phyloP scores from a whole-genome alignment of 2,329 filamentous ascomycete species.

The Ilyonectria sp. region DNA sequence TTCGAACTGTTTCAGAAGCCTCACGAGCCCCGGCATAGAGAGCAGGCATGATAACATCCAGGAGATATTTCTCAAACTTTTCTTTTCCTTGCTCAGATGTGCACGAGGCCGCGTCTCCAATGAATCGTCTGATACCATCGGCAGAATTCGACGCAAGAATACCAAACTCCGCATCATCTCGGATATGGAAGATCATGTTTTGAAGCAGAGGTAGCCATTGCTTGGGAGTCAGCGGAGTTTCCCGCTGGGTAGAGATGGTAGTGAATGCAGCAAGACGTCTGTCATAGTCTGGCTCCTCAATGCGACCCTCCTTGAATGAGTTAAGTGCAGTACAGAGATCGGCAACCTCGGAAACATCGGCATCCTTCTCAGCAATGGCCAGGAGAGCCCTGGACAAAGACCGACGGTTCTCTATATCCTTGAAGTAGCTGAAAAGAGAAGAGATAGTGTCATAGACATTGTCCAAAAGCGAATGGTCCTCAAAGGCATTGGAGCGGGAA shows the following conservation, averaged over 20 bases:
- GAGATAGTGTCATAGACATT: conserved; percentile 82
- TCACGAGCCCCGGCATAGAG: conserved; percentile 84
- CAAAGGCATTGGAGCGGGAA: conserved; percentile 66
- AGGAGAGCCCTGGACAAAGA: conserved; percentile 81
- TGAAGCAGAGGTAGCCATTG: conserved; percentile 92
- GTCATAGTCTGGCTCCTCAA: conserved; percentile 93
- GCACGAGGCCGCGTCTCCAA: conserved; percentile 72
- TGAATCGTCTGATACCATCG: conserved; percentile 83
- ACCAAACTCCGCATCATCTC: conserved; percentile 88
- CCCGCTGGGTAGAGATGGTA: conserved; percentile 75
- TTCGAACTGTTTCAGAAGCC: conserved; percentile 84
- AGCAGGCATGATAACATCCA: conserved; percentile 78
- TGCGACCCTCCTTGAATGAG: conserved; percentile 77
- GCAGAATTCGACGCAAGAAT: conserved; percentile 86
- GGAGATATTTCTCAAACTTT: conserved; percentile 72
- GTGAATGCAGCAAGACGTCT: conserved; percentile 84
- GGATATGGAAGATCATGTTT: conserved; percentile 91
- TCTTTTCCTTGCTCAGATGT: conserved; percentile 51
- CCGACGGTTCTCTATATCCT: conserved; percentile 82
- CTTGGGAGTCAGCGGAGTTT: conserved; percentile 71
- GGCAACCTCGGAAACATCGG: conserved; percentile 74
- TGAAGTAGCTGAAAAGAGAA: conserved; percentile 91
- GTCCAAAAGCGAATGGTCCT: conserved; percentile 65
- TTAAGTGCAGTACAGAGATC: conserved; percentile 85
- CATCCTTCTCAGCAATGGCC: conserved; percentile 77